Percentiles rank a stretch among this genome's conserved stretches.
These are phyloP conservation scores for Mycena venus DNA, from an alignment of 768 basidiomycete species.

Conservation along the genomic window DNA sequence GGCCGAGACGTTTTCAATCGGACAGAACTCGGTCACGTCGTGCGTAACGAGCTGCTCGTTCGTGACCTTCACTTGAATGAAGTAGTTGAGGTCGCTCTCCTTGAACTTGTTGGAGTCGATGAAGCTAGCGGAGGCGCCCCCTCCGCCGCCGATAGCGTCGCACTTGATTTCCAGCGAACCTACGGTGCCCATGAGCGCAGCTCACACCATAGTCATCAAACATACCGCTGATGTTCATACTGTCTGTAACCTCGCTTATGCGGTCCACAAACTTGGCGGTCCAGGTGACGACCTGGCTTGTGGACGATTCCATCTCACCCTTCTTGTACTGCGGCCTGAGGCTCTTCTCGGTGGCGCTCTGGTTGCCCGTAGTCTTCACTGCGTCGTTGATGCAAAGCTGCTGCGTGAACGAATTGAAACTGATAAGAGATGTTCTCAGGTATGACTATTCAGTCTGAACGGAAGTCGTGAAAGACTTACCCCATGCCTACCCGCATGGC, in stretches of 20 bases:
- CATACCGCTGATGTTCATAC: constrained; percentile 10
- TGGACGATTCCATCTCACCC: too few species aligned
- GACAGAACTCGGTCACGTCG: neutral
- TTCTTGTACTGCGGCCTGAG: neutral
- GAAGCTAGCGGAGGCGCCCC: constrained; percentile 1
- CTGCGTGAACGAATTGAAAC: too few species aligned
- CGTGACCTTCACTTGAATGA: constrained; percentile 17
- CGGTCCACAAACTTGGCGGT: constrained; percentile 14
- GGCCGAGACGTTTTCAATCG: neutral
- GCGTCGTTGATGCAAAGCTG: too few species aligned
- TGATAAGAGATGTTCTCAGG: too few species aligned
- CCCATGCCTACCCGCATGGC: neutral
- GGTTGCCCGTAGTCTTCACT: too few species aligned
- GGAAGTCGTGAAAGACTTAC: neutral
- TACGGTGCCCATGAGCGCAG: neutral
- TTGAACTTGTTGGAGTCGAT: constrained; percentile 13
- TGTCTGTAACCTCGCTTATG: constrained; percentile 1
- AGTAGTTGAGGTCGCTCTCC: constrained; percentile 20
- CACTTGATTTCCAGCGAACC: neutral
- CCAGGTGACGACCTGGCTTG: constrained; percentile 11
- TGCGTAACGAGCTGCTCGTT: constrained; percentile 2
- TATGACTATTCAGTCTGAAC: neutral
- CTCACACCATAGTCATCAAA: too few species aligned
- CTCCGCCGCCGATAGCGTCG: neutral
- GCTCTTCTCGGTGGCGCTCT: too few species aligned